Percentiles rank a stretch among this genome's conserved stretches.
Conservation (phyloP, 192 early-diverging fungal species). For the Gryganskiella cystojenkinii region DNA sequence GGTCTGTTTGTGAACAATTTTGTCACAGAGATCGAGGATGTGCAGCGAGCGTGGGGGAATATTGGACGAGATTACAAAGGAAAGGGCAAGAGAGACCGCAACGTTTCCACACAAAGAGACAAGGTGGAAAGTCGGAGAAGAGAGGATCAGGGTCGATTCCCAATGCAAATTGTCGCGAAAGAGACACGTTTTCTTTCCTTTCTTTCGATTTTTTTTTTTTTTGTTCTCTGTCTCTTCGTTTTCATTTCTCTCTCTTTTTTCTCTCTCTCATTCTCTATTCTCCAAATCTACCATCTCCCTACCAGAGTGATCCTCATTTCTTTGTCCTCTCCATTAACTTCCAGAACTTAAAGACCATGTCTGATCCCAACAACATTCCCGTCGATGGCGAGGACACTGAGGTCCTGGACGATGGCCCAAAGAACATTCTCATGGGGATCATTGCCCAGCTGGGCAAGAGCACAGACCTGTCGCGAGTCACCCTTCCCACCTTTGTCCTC, state of each 20-base stretch:
- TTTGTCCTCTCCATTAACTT: not conserved
- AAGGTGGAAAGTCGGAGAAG: no score
- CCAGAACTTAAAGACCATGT: constrained; percentile 1
- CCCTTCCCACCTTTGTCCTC: constrained; percentile 96
- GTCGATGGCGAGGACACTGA: constrained; percentile 69
- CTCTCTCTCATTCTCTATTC: not conserved
- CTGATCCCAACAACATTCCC: constrained; percentile 12
- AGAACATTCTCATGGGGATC: constrained; percentile 87
- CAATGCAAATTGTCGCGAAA: no score
- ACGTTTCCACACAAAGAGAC: no score
- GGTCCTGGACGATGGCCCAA: constrained; percentile 83
- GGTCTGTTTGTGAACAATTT: no score
- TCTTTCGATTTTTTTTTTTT: not conserved
- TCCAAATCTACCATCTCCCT: not conserved
- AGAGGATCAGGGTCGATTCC: no score
- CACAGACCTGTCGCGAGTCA: constrained; percentile 91
- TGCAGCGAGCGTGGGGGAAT: no score
- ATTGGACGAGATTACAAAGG: no score
- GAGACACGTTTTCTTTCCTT: constrained; percentile 1
- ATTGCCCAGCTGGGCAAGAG: constrained; percentile 89
- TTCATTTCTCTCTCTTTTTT: not conserved
- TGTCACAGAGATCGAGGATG: no score
- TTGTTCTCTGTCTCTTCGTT: not conserved
- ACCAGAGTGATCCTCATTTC: not conserved
- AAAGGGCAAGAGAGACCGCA: no score